Conservation (phyloP, 2,329 filamentous ascomycete species). For the Podosphaera leucotricha region DNA sequence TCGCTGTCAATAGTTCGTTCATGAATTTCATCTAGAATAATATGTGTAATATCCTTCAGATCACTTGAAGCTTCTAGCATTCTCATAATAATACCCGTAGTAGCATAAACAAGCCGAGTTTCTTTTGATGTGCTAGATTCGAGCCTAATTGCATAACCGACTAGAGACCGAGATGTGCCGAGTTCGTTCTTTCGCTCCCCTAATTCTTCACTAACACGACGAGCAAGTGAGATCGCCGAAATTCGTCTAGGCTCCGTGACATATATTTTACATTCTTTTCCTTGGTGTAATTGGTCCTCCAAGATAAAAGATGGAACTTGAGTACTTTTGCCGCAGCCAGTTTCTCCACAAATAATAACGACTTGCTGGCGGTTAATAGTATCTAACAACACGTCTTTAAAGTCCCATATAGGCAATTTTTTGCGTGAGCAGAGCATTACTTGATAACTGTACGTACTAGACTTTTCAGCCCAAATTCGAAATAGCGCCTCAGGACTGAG, state of each 20-base stretch:
- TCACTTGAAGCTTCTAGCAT: slow-evolving; percentile 85
- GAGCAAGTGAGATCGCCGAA: slow-evolving; percentile 81
- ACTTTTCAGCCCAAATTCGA: slow-evolving; percentile 36
- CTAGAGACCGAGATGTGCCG: slow-evolving; percentile 59
- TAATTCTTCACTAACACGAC: slow-evolving; percentile 82
- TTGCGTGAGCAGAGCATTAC: slow-evolving; percentile 56
- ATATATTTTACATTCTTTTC: slow-evolving; percentile 71
- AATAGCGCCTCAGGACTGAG: slow-evolving; percentile 21
- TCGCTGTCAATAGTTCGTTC: slow-evolving; percentile 93
- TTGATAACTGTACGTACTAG: slow-evolving; percentile 37
- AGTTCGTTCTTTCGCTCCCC: slow-evolving; percentile 66
- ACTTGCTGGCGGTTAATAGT: slow-evolving; percentile 62
- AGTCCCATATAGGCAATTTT: slow-evolving; percentile 76
- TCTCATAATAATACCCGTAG: slow-evolving; percentile 78
- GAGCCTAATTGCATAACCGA: slow-evolving; percentile 84
- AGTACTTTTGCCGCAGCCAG: slow-evolving; percentile 89
- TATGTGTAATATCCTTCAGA: slow-evolving; percentile 70
- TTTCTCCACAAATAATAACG: slow-evolving; percentile 88
- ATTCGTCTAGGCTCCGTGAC: slow-evolving; percentile 91
- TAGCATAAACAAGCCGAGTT: slow-evolving; percentile 76
- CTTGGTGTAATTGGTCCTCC: slow-evolving; percentile 64
- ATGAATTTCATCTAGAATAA: slow-evolving; percentile 94
- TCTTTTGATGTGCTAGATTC: slow-evolving; percentile 67
- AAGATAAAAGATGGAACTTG: slow-evolving; percentile 89
- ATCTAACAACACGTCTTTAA: slow-evolving; percentile 52